Evolutionary conservation across 495 filamentous ascomycete species (phyloP), one percentile per base, ranked within the genome.

Genomic region (Neurospora terricola): DNA sequence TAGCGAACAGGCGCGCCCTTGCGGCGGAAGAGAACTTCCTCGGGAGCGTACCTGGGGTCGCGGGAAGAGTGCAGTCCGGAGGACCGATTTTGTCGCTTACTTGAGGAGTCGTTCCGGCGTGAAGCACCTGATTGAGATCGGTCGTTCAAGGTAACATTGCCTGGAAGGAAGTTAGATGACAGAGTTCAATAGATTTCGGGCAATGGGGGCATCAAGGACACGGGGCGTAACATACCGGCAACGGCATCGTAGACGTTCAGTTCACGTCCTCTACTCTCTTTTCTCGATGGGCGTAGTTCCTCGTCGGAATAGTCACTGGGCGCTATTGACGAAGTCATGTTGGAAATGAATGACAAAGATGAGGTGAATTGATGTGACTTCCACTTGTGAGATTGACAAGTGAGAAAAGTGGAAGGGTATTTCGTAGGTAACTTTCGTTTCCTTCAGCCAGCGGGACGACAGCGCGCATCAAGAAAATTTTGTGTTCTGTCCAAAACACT

Each of bases 211-310:
- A 68, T 34, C 2, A 37, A 72, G 43, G 27, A 36, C 30, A 71
- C 70, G 39, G 73, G 12, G 37, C 34, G 38, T 42, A 18, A 71
- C 75, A 74, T 82, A 93, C 93, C 92, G 73, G 92, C 93, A 62
- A 94, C 88, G 40, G 91, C 91, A 83, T 97, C 93, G 79, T 94
- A 96, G 38, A 96, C 81, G 62, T 84, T 93, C 23, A 86, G 84
- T 38, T 79, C 76, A 69, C 85, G 80, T 66, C 79, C 69, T 59
- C 73, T 42, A n/a, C 27, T 39, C 11, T 48, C 62, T 34, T 48
- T 72, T 4, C 18, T 18, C 14, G 54, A 66, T 18, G 54, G 54
- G 1, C 27, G 54, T 34, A 66, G 54, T 66, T 66, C 54, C 27
- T 66, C 54, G 7, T 66, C 54, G 14, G 54, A 66, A 66, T 66